Percentiles rank a stretch among this genome's conserved stretches.
Evolutionary conservation across 805 yeast genomes (phyloP).

Genomic region (Starmera dryadoides): DNA sequence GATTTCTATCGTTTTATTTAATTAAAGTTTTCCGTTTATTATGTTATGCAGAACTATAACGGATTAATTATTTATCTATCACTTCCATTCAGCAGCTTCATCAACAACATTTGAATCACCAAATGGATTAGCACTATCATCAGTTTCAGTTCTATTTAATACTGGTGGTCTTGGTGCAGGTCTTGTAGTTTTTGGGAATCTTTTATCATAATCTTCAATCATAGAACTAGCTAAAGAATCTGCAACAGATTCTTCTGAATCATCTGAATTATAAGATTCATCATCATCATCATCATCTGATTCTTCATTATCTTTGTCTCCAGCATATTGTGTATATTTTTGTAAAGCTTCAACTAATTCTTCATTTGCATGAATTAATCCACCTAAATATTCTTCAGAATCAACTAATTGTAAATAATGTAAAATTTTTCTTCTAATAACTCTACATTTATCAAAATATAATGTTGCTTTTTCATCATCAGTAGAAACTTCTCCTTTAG

Average conservation of each 20-base stretch:
- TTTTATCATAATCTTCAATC: conserved; percentile 17
- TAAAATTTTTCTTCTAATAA: conserved; percentile 69
- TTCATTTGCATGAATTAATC: conserved; percentile 83
- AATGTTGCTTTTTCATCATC: conserved; percentile 56
- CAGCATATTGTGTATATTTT: conserved; percentile 52
- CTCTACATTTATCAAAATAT: conserved; percentile 68
- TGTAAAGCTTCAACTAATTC: conserved; percentile 72
- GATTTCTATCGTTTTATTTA: no score
- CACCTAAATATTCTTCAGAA: conserved; percentile 82
- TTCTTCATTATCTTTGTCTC: conserved; percentile 32
- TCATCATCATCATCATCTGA: conserved; percentile 33
- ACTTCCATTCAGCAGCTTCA: conserved; percentile 16
- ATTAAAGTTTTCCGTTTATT: no score
- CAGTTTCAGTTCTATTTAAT: conserved; percentile 6
- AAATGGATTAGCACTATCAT: conserved; percentile 38
- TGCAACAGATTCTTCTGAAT: conserved; percentile 13
- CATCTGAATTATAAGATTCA: conserved; percentile 22
- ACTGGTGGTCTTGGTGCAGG: conserved; percentile 14
- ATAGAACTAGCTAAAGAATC: conserved; percentile 20
- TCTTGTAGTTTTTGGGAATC: conserved; percentile 10
- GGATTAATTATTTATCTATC: background rate
- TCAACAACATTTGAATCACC: conserved; percentile 38
- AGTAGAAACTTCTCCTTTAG: conserved; percentile 45
- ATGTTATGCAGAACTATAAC: no score
- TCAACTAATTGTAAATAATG: conserved; percentile 79